A percentile compares a stretch with the other conserved stretches of the same genome.
These are phyloP conservation scores for Globisporangium perplexum DNA, from an alignment of 352 stramenopile genomes.

Conservation along the genomic window DNA sequence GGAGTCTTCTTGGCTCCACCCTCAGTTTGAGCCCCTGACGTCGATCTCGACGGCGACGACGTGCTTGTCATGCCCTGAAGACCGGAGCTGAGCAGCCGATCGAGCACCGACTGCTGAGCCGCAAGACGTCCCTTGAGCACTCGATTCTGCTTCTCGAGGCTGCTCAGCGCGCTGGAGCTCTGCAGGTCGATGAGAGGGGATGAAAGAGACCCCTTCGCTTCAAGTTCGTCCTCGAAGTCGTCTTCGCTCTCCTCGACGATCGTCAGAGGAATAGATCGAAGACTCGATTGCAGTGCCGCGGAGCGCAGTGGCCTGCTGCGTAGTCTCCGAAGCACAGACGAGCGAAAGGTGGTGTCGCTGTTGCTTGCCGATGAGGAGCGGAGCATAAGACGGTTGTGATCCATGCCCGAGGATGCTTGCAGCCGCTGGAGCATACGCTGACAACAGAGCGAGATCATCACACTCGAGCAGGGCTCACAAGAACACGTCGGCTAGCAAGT, in stretches of 20 bases:
- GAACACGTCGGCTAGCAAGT: not conserved
- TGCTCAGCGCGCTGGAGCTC: not conserved
- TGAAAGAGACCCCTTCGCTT: not conserved
- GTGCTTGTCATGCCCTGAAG: conserved; percentile 11
- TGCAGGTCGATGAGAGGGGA: not conserved
- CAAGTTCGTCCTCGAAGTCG: not conserved
- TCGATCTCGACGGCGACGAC: not conserved
- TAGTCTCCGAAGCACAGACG: conserved; percentile 16
- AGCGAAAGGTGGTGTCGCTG: conserved; percentile 10
- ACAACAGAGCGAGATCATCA: not conserved
- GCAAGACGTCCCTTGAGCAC: conserved; percentile 22
- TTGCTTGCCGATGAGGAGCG: not conserved
- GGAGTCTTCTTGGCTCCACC: not conserved
- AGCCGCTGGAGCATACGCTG: not conserved
- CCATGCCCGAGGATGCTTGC: too few species aligned
- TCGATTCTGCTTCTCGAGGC: conserved; percentile 26
- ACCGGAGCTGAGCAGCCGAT: conserved; percentile 23
- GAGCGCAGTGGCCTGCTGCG: not conserved
- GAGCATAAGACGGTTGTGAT: not conserved
- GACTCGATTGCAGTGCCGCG: not conserved
- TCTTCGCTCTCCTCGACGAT: conserved; percentile 11
- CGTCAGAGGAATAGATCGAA: not conserved
- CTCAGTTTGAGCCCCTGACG: not conserved
- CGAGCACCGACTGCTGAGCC: conserved; percentile 29
- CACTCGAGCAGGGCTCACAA: not conserved